These are phyloP conservation scores for Paramecium primaurelia DNA, from an alignment of 73 alveolate species.

Conservation along the genomic window DNA sequence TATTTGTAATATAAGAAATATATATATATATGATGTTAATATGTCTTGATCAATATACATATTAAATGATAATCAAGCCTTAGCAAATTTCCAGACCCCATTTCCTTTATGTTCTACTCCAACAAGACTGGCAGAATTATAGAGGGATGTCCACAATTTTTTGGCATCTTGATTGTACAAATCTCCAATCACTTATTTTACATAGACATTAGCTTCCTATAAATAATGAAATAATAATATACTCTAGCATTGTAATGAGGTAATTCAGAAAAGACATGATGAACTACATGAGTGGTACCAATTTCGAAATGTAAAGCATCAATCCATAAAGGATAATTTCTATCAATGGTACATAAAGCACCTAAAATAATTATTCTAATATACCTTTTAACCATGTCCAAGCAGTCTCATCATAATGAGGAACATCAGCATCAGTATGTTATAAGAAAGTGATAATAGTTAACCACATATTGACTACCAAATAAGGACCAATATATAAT, in stretches of 20 bases:
- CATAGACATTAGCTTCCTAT: conserved; percentile 60
- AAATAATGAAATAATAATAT: neutral
- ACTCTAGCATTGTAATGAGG: conserved; percentile 61
- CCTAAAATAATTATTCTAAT: neutral
- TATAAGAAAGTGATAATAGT: conserved; percentile 52
- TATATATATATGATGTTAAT: neutral
- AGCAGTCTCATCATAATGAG: conserved; percentile 53
- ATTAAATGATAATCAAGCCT: neutral
- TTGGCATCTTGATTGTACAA: conserved; percentile 42
- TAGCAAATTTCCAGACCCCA: conserved; percentile 8
- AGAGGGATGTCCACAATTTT: neutral
- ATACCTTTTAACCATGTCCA: conserved; percentile 60
- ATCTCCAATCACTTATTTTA: conserved; percentile 52
- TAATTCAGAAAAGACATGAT: conserved; percentile 52
- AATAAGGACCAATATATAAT: conserved; percentile 54
- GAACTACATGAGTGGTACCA: conserved; percentile 63
- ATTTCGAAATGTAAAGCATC: conserved; percentile 44
- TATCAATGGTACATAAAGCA: conserved; percentile 58
- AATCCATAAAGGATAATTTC: conserved; percentile 56
- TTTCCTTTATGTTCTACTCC: conserved; percentile 49
- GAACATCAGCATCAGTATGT: conserved; percentile 59
- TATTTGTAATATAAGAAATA: neutral
- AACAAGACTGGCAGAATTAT: neutral
- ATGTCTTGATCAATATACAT: neutral
- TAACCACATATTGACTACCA: conserved; percentile 52